A percentile compares a stretch with the other conserved stretches of the same genome.
These are phyloP conservation scores for Haematococcus sp. DNA, from an alignment of 139 green algal genomes.

Conservation along the genomic window DNA sequence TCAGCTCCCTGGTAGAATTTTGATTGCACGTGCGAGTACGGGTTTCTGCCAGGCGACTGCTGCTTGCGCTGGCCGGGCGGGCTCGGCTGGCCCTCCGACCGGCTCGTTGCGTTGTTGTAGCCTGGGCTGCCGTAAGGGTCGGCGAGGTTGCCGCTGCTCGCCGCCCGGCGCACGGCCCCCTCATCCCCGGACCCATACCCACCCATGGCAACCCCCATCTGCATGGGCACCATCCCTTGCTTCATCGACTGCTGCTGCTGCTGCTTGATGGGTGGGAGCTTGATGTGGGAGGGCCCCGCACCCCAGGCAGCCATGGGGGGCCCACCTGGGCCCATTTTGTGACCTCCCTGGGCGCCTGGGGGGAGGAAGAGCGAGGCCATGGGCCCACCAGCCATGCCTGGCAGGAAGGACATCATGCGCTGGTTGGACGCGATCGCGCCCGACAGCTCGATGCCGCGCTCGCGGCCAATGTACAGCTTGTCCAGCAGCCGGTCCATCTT, in stretches of 20 bases:
- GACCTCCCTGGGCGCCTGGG: neutral
- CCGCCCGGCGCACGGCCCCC: too few species aligned
- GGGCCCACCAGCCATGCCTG: conserved; percentile 4
- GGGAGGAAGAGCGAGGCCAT: neutral
- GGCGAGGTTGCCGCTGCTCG: too few species aligned
- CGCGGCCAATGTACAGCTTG: conserved; percentile 57
- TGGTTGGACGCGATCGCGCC: conserved; percentile 50
- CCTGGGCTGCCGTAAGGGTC: too few species aligned
- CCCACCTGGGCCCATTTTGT: neutral
- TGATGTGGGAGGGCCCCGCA: neutral
- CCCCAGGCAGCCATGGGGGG: neutral
- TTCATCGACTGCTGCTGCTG: neutral
- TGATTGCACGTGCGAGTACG: conserved; percentile 6
- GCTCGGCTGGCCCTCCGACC: neutral
- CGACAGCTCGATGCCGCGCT: conserved; percentile 57
- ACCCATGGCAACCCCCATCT: too few species aligned
- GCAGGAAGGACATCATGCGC: conserved; percentile 27
- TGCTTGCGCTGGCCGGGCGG: neutral
- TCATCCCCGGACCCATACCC: too few species aligned
- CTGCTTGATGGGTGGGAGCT: conserved; percentile 12
- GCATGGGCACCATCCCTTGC: too few species aligned
- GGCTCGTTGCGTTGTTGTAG: too few species aligned
- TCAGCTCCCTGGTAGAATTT: neutral
- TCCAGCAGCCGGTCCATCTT: conserved; percentile 76
- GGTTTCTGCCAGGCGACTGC: neutral